phyloP scores from a whole-genome alignment of 2,329 filamentous ascomycete genomes.

The Hypocreales sp. region DNA sequence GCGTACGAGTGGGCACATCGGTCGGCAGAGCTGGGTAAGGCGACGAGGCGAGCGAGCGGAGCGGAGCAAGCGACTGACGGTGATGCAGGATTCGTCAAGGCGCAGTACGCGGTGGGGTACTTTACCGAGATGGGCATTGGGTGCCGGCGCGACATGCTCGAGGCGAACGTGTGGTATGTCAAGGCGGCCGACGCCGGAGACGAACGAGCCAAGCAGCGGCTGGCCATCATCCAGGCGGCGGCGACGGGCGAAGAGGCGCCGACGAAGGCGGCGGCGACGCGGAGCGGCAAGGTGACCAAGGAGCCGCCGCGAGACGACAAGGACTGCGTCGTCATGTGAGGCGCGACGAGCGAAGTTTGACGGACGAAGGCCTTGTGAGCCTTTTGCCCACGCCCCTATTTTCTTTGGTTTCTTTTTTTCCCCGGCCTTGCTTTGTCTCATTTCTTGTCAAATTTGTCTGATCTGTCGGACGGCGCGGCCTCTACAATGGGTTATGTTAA shows the following conservation, averaged over 20 bases:
- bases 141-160: constrained; percentile 81
- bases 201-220: constrained; percentile 71
- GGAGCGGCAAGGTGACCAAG: constrained; percentile 30
- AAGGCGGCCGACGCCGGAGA: constrained; percentile 87
- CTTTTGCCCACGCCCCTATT: background rate
- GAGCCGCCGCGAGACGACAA: no score
- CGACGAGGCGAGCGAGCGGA: background rate
- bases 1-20: constrained; percentile 91
- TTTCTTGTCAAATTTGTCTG: no score
- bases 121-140: constrained; percentile 99
- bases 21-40: constrained; percentile 70
- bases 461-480: no score
- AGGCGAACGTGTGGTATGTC: constrained; percentile 98
- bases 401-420: no score
- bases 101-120: constrained; percentile 91
- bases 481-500: no score
- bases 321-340: constrained; percentile 41
- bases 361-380: no score
- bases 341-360: background rate
- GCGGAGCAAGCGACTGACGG: no score
- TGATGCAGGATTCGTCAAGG: constrained; percentile 45
- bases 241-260: constrained; percentile 42
- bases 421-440: no score
- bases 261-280: constrained; percentile 39
- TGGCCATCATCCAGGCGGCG: constrained; percentile 75